Percentiles rank a stretch among this genome's conserved stretches.
These are phyloP conservation scores for Peronospora belbahrii DNA, from an alignment of 352 stramenopile genomes.

Conservation along the genomic window DNA sequence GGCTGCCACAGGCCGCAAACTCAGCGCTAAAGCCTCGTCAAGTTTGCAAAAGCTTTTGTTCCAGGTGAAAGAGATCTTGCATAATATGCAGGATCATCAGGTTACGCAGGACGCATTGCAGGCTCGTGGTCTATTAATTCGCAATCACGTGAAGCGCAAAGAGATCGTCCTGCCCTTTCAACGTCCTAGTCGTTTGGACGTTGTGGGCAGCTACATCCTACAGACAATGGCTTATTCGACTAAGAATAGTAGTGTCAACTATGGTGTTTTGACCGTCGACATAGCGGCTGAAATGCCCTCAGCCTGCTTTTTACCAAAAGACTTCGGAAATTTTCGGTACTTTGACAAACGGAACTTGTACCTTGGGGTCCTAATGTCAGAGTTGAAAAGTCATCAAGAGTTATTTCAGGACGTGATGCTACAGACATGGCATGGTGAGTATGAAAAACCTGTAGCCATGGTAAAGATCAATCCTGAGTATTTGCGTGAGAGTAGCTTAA, in stretches of 20 bases:
- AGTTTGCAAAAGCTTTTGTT: slow-evolving; percentile 73
- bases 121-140: slow-evolving; percentile 43
- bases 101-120: slow-evolving; percentile 68
- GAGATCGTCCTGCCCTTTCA: slow-evolving; percentile 83
- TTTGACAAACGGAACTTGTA: slow-evolving; percentile 87
- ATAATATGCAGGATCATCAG: slow-evolving; percentile 54
- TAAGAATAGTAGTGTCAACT: slow-evolving; percentile 37
- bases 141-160: slow-evolving; percentile 76
- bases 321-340: slow-evolving; percentile 87
- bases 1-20: slow-evolving; percentile 48
- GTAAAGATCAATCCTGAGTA: slow-evolving; percentile 39
- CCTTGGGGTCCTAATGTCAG: slow-evolving; percentile 56
- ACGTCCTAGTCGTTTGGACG: slow-evolving; percentile 60
- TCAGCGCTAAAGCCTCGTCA: slow-evolving; percentile 34
- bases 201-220: slow-evolving; percentile 86
- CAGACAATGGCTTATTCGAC: slow-evolving; percentile 65
- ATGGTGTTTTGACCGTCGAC: slow-evolving; percentile 63
- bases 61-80: slow-evolving; percentile 66
- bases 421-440: slow-evolving; percentile 66
- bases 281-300: slow-evolving; percentile 76
- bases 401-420: slow-evolving; percentile 53
- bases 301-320: slow-evolving; percentile 79
- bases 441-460: slow-evolving; percentile 66
- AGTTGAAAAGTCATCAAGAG: slow-evolving; percentile 37
- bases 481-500: slow-evolving; percentile 39